Conservation (phyloP, 306 rosid genomes). For the Pueraria montana region DNA sequence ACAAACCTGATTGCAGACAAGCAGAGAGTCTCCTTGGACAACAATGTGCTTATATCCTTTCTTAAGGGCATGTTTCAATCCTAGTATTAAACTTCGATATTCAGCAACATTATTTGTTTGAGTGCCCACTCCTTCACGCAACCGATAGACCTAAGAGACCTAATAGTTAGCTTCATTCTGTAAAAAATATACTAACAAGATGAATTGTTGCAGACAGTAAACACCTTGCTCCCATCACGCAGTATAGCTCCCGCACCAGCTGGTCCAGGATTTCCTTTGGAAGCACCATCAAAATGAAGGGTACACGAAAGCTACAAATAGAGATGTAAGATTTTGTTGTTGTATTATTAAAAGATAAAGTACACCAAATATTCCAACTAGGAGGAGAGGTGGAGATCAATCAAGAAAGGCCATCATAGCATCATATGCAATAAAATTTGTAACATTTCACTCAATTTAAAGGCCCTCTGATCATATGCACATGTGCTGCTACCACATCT, state of each 20-base stretch:
- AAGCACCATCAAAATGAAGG: constrained; percentile 88
- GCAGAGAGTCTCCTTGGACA: constrained; percentile 79
- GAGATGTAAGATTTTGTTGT: constrained; percentile 8
- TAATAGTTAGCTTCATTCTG: constrained; percentile 23
- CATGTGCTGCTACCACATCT: background rate
- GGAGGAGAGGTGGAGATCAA: constrained; percentile 3
- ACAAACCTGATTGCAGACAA: constrained; percentile 94
- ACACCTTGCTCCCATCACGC: constrained; percentile 80
- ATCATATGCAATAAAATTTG: constrained; percentile 10
- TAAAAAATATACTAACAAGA: background rate
- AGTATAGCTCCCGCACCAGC: constrained; percentile 95
- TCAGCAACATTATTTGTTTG: constrained; percentile 84
- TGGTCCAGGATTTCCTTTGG: constrained; percentile 95
- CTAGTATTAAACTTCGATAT: constrained; percentile 80
- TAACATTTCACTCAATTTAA: constrained; percentile 7
- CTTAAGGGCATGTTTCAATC: constrained; percentile 71
- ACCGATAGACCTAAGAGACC: constrained; percentile 62
- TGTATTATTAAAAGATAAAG: background rate
- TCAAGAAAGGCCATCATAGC: constrained; percentile 24
- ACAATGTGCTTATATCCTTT: constrained; percentile 70
- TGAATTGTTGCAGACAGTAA: constrained; percentile 19
- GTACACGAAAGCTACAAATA: constrained; percentile 70
- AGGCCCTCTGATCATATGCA: background rate
- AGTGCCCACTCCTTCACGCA: constrained; percentile 84
- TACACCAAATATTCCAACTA: constrained; percentile 2